These are phyloP conservation scores for Pseudozyma pruni DNA, from an alignment of 1,284 basidiomycete species.

Conservation along the genomic window DNA sequence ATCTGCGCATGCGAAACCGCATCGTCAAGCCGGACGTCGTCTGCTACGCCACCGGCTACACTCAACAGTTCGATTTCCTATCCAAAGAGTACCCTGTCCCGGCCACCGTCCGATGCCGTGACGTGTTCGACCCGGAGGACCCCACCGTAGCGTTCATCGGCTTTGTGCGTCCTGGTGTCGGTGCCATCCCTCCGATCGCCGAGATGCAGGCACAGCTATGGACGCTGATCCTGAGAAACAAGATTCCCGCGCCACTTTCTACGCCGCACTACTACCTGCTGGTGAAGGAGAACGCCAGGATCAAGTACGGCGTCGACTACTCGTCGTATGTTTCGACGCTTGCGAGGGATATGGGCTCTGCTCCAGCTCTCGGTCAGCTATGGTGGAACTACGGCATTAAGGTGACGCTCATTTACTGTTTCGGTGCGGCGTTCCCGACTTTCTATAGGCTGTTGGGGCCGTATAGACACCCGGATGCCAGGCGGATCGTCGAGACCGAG, in stretches of 20 bases:
- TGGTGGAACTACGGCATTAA: conserved; percentile 73
- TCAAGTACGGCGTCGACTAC: conserved; percentile 75
- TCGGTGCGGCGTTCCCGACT: conserved; percentile 74
- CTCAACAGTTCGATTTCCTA: conserved; percentile 73
- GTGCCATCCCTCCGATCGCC: conserved; percentile 77
- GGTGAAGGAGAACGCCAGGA: conserved; percentile 72
- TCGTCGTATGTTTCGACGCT: conserved; percentile 74
- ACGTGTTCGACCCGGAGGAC: conserved; percentile 72
- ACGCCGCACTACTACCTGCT: conserved; percentile 75
- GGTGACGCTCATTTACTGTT: conserved; percentile 74
- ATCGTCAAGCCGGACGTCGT: conserved; percentile 72
- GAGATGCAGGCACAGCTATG: conserved; percentile 77
- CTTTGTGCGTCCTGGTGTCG: conserved; percentile 74
- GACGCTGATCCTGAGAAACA: conserved; percentile 72
- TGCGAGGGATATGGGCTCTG: conserved; percentile 75
- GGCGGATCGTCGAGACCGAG: conserved; percentile 72
- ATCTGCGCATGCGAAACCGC: conserved; percentile 70
- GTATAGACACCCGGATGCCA: conserved; percentile 67
- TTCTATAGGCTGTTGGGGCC: conserved; percentile 76
- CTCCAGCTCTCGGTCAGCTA: conserved; percentile 72
- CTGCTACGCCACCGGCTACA: conserved; percentile 69
- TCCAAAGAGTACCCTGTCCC: conserved; percentile 71
- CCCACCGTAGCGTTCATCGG: conserved; percentile 74
- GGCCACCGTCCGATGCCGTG: conserved; percentile 72
- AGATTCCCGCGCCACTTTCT: conserved; percentile 69